phyloP scores from a whole-genome alignment of 192 early-diverging fungal species.

The Coemansia sp. region DNA sequence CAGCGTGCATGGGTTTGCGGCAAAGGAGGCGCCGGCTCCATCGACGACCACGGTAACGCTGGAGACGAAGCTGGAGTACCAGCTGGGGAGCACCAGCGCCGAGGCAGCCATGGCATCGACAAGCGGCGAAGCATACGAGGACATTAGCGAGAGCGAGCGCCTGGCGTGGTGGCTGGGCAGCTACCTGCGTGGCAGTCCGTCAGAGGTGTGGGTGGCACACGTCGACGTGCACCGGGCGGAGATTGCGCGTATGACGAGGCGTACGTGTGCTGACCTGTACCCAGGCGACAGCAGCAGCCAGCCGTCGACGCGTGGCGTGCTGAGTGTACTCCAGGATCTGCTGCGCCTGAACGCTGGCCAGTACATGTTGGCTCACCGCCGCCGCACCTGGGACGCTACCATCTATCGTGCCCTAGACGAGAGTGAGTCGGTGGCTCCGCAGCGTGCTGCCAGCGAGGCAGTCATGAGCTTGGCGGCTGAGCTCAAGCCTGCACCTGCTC shows the following conservation, averaged over 20 bases:
- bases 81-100: background rate
- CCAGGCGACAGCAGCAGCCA: slow-evolving; percentile 5
- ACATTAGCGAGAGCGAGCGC: slow-evolving; percentile 32
- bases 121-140: slow-evolving; percentile 17
- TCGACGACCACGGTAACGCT: slow-evolving; percentile 27
- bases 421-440: slow-evolving; percentile 2
- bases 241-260: slow-evolving; percentile 8
- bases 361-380: slow-evolving; percentile 40
- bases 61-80: slow-evolving; percentile 36
- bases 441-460: slow-evolving; percentile 4
- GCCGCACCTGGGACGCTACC: slow-evolving; percentile 47
- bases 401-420: slow-evolving; percentile 34
- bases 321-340: slow-evolving; percentile 23
- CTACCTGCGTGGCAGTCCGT: slow-evolving; percentile 43
- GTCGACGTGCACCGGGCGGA: slow-evolving; percentile 8
- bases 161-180: slow-evolving; percentile 43
- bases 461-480: slow-evolving; percentile 28
- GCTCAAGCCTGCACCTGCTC: slow-evolving; percentile 5
- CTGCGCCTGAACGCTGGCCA: slow-evolving; percentile 14
- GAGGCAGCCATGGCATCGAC: slow-evolving; percentile 14
- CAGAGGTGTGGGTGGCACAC: slow-evolving; percentile 45
- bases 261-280: slow-evolving; percentile 16
- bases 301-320: slow-evolving; percentile 38
- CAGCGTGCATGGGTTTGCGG: slow-evolving; percentile 30
- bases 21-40: background rate